Conservation (phyloP, 805 yeast species). For the Tetrapisispora namnaoensis region DNA sequence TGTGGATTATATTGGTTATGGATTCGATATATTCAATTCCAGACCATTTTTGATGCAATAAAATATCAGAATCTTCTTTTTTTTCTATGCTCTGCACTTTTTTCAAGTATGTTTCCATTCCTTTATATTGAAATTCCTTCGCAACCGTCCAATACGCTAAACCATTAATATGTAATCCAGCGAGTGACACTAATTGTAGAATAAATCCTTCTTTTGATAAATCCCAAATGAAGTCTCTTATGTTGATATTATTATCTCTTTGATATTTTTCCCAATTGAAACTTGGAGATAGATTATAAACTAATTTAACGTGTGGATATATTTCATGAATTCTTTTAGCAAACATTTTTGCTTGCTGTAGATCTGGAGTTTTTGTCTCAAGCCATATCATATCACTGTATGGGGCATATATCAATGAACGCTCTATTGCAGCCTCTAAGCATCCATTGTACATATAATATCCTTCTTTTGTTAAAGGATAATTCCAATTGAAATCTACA, state of each 20-base stretch:
- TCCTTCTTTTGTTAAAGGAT: conserved; percentile 51
- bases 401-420: conserved; percentile 47
- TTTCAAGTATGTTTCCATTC: conserved; percentile 52
- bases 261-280: conserved; percentile 56
- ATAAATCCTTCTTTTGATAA: conserved; percentile 49
- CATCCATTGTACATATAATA: conserved; percentile 42
- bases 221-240: conserved; percentile 42
- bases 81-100: conserved; percentile 41
- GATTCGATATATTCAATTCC: conserved; percentile 49
- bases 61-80: conserved; percentile 38
- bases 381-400: conserved; percentile 40
- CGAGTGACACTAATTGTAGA: conserved; percentile 49
- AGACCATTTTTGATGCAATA: conserved; percentile 55
- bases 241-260: conserved; percentile 33
- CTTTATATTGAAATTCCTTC: conserved; percentile 38
- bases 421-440: conserved; percentile 43
- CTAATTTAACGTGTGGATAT: conserved; percentile 46
- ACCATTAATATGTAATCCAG: conserved; percentile 49
- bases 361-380: conserved; percentile 51
- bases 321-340: conserved; percentile 38
- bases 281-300: conserved; percentile 51
- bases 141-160: conserved; percentile 43
- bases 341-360: conserved; percentile 39
- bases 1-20: conserved; percentile 33
- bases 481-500: conserved; percentile 47